A percentile compares a stretch with the other conserved stretches of the same genome.
Conservation (phyloP, 495 filamentous ascomycete genomes). For the Annulohypoxylon nitens region DNA sequence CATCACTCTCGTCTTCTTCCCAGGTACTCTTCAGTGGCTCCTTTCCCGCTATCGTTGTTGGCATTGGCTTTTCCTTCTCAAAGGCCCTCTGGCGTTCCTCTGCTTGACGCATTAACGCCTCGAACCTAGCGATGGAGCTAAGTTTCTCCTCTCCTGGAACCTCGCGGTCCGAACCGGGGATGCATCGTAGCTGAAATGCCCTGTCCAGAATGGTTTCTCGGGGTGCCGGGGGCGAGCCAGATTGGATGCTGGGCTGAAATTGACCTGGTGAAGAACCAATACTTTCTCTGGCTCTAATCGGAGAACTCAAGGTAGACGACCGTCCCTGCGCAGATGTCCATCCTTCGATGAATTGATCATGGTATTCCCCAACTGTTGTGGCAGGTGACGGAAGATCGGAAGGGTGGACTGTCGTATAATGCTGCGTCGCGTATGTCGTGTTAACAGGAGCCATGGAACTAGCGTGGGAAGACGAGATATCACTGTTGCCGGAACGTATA, state of each 20-base stretch:
- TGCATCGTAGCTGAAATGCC: slow-evolving; percentile 69
- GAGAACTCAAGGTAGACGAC: slow-evolving; percentile 65
- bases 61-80: slow-evolving; percentile 46
- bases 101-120: slow-evolving; percentile 68
- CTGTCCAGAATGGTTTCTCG: slow-evolving; percentile 71
- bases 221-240: slow-evolving; percentile 58
- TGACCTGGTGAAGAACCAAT: slow-evolving; percentile 56
- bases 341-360: slow-evolving; percentile 67
- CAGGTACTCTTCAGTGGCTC: slow-evolving; percentile 59
- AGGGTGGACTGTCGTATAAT: slow-evolving; percentile 59
- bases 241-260: slow-evolving; percentile 50
- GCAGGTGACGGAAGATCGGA: slow-evolving; percentile 66
- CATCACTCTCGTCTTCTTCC: slow-evolving; percentile 57
- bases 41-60: slow-evolving; percentile 33
- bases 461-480: slow-evolving; percentile 64
- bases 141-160: slow-evolving; percentile 66
- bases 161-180: slow-evolving; percentile 63
- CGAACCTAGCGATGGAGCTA: slow-evolving; percentile 69
- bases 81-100: slow-evolving; percentile 61
- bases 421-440: slow-evolving; percentile 54
- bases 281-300: slow-evolving; percentile 58
- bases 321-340: slow-evolving; percentile 70
- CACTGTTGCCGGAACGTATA: slow-evolving; percentile 65
- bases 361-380: slow-evolving; percentile 64
- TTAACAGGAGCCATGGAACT: slow-evolving; percentile 60